Conservation (phyloP, 768 basidiomycete species). For the Candolleomyces efflorescens region DNA sequence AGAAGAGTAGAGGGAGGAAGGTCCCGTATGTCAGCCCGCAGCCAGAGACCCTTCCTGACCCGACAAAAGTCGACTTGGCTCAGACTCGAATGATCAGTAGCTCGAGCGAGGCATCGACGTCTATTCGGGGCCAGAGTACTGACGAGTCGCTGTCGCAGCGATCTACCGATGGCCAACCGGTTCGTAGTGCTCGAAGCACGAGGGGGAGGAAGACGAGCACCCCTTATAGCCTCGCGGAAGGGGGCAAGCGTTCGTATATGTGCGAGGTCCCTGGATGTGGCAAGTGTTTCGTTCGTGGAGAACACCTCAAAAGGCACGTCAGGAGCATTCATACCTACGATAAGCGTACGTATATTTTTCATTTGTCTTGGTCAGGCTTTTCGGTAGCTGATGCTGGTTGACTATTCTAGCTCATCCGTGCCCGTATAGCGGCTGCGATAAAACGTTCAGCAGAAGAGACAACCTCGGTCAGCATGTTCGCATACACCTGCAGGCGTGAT, state of each 20-base stretch:
- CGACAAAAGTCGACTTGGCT: no score
- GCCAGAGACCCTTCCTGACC: background rate
- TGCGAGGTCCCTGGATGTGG: conserved; percentile 71
- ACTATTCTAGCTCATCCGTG: conserved; percentile 48
- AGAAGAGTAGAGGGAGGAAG: conserved; percentile 57
- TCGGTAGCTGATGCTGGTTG: background rate
- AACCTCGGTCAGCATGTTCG: conserved; percentile 74
- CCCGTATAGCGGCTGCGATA: conserved; percentile 59
- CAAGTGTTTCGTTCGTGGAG: conserved; percentile 74
- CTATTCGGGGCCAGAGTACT: background rate
- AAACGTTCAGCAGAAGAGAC: conserved; percentile 70
- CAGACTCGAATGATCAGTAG: background rate
- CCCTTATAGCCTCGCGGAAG: conserved; percentile 14
- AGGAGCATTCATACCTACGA: conserved; percentile 79
- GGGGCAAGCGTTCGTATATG: conserved; percentile 46
- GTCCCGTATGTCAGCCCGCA: conserved; percentile 37
- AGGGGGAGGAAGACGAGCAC: conserved; percentile 12
- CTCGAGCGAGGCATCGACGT: conserved; percentile 3
- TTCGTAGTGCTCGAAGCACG: conserved; percentile 2
- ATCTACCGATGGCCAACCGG: background rate
- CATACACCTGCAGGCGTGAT: conserved; percentile 40
- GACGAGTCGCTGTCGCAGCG: background rate
- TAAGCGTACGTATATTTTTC: conserved; percentile 55
- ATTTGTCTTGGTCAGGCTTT: background rate
- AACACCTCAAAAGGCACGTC: conserved; percentile 81